Percentiles rank a stretch among this genome's conserved stretches.
Evolutionary conservation across 192 early-diverging fungal genomes (phyloP).

Genomic region (Backusella macrospora): DNA sequence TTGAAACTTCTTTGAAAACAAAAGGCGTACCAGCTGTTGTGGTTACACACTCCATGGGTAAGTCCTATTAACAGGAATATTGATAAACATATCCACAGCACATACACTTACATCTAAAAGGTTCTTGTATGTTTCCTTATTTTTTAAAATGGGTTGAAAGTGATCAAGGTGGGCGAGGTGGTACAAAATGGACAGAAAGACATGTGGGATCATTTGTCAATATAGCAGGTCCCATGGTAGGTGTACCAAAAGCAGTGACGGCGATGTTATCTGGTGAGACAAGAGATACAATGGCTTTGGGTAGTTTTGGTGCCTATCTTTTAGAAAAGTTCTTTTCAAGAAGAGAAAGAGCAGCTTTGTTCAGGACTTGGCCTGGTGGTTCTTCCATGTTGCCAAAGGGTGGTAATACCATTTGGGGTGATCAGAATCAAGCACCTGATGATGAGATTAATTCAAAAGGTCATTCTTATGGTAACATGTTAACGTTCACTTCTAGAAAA

Average conservation of each 20-base stretch:
- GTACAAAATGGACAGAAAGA: constrained; percentile 71
- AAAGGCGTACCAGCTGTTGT: constrained; percentile 59
- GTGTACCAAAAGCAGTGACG: constrained; percentile 82
- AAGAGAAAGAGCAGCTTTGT: constrained; percentile 70
- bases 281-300: constrained; percentile 83
- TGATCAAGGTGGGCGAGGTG: constrained; percentile 65
- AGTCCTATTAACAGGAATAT: not conserved
- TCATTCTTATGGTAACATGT: constrained; percentile 56
- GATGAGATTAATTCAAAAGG: constrained; percentile 51
- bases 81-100: not conserved
- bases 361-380: constrained; percentile 83
- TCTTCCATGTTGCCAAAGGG: constrained; percentile 84
- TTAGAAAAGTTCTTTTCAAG: constrained; percentile 85
- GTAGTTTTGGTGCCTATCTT: constrained; percentile 73
- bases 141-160: constrained; percentile 89
- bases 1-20: constrained; percentile 61
- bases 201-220: constrained; percentile 83
- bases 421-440: constrained; percentile 66
- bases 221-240: constrained; percentile 85
- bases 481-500: constrained; percentile 48
- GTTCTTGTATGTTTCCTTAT: constrained; percentile 70
- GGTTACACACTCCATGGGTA: constrained; percentile 71
- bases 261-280: constrained; percentile 80
- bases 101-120: constrained; percentile 37
- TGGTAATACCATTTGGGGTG: constrained; percentile 81